These are phyloP conservation scores for Globisporangium spiculum DNA, from an alignment of 352 stramenopile species.

Conservation along the genomic window DNA sequence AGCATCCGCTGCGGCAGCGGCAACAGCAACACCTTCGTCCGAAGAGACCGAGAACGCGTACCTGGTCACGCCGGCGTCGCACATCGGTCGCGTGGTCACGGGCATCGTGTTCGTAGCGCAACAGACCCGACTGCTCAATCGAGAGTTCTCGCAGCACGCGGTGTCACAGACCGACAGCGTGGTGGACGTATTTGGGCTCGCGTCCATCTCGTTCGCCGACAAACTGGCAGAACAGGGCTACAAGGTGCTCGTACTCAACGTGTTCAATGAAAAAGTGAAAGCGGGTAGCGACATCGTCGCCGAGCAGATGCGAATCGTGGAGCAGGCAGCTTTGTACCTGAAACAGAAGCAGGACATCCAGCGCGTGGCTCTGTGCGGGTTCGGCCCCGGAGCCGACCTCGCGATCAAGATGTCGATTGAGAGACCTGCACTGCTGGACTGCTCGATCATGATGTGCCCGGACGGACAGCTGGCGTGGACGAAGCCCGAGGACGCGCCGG, in stretches of 20 bases:
- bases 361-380: conserved; percentile 62
- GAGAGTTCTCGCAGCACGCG: conserved; percentile 23
- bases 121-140: conserved; percentile 23
- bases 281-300: conserved; percentile 10
- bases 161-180: conserved; percentile 7
- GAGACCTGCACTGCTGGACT: conserved; percentile 40
- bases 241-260: conserved; percentile 76
- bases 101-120: conserved; percentile 73
- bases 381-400: conserved; percentile 66
- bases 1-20: not conserved
- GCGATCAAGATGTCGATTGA: conserved; percentile 65
- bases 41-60: conserved; percentile 46
- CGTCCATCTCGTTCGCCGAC: conserved; percentile 75
- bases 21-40: conserved; percentile 6
- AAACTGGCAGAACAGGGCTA: conserved; percentile 87
- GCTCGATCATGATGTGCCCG: conserved; percentile 68
- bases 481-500: conserved; percentile 13
- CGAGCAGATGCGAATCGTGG: conserved; percentile 31
- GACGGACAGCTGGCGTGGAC: conserved; percentile 41
- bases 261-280: conserved; percentile 24
- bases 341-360: conserved; percentile 73
- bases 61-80: conserved; percentile 63
- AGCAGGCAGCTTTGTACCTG: conserved; percentile 55
- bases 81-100: conserved; percentile 83
- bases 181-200: conserved; percentile 45